Conservation (phyloP, 2,329 filamentous ascomycete species). For the Herpotrichia juniperi region DNA sequence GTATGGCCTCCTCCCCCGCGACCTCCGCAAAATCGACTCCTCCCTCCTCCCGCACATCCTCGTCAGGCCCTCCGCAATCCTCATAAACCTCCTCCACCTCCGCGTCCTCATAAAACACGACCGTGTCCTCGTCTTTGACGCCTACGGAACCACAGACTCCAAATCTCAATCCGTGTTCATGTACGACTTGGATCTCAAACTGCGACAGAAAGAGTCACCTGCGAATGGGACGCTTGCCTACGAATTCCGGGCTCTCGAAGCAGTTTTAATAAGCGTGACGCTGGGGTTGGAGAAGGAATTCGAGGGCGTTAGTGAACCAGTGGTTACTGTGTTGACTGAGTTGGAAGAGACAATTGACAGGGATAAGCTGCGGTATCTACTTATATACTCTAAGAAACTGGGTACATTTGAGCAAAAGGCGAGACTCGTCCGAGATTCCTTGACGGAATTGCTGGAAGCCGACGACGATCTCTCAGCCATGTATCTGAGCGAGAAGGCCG, state of each 20-base stretch:
- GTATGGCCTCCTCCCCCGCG: conserved; percentile 92
- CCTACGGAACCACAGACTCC: conserved; percentile 91
- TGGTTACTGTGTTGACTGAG: conserved; percentile 85
- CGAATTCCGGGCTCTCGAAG: conserved; percentile 94
- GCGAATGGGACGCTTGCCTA: conserved; percentile 71
- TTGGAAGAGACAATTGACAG: conserved; percentile 96
- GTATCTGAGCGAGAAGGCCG: conserved; percentile 90
- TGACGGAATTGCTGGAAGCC: conserved; percentile 93
- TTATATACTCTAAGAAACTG: conserved; percentile 93
- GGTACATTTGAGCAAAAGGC: conserved; percentile 98
- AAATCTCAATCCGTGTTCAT: conserved; percentile 97
- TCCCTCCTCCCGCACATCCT: conserved; percentile 95
- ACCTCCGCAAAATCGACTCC: conserved; percentile 96
- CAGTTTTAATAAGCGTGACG: conserved; percentile 92
- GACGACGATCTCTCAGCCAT: conserved; percentile 94
- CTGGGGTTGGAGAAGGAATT: conserved; percentile 92
- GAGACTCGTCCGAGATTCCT: conserved; percentile 88
- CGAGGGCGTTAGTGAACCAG: conserved; percentile 88
- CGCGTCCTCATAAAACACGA: conserved; percentile 95
- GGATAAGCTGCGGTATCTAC: conserved; percentile 86
- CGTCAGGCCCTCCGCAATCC: conserved; percentile 87
- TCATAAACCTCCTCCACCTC: conserved; percentile 95
- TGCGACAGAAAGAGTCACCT: conserved; percentile 76
- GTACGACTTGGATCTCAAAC: conserved; percentile 92
- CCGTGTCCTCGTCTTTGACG: conserved; percentile 92